phyloP scores from a whole-genome alignment of 2,329 filamentous ascomycete genomes.

The Stagonosporopsis chrysanthemi region DNA sequence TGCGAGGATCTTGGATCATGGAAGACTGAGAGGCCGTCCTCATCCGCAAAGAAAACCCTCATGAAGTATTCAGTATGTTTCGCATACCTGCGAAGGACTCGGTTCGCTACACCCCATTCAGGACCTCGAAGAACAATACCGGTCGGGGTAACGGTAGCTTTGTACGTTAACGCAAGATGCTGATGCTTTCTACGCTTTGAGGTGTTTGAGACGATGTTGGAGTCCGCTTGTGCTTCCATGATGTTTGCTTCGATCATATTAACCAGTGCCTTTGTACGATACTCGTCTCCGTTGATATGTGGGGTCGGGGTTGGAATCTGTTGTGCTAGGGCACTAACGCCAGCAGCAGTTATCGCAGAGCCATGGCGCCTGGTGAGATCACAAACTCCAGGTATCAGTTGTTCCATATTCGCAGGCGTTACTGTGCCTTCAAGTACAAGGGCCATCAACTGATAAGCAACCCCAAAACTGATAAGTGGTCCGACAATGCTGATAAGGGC shows the following conservation, averaged over 20 bases:
- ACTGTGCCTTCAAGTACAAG: slow-evolving; percentile 38
- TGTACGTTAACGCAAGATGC: slow-evolving; percentile 57
- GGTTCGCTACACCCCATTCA: slow-evolving; percentile 64
- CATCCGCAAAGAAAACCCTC: slow-evolving; percentile 76
- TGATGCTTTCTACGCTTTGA: slow-evolving; percentile 56
- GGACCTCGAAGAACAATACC: slow-evolving; percentile 55
- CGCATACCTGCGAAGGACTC: slow-evolving; percentile 39
- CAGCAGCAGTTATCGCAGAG: slow-evolving; percentile 68
- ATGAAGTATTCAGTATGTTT: slow-evolving; percentile 39
- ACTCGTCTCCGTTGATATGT: slow-evolving; percentile 17
- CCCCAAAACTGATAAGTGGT: slow-evolving; percentile 14
- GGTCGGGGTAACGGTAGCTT: slow-evolving; percentile 58
- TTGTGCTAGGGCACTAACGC: slow-evolving; percentile 74
- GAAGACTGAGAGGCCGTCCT: slow-evolving; percentile 70
- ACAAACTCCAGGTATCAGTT: slow-evolving; percentile 32
- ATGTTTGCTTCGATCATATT: slow-evolving; percentile 21
- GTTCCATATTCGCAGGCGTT: slow-evolving; percentile 23
- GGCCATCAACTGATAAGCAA: slow-evolving; percentile 36
- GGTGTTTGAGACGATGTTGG: neutral
- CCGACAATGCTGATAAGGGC: neutral
- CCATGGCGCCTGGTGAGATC: slow-evolving; percentile 46
- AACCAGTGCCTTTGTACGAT: slow-evolving; percentile 13
- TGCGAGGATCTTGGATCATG: slow-evolving; percentile 58
- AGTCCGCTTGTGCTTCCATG: neutral
- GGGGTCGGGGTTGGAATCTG: slow-evolving; percentile 34